Conservation (phyloP, 2,329 filamentous ascomycete species). For the Verruconis gallopava region DNA sequence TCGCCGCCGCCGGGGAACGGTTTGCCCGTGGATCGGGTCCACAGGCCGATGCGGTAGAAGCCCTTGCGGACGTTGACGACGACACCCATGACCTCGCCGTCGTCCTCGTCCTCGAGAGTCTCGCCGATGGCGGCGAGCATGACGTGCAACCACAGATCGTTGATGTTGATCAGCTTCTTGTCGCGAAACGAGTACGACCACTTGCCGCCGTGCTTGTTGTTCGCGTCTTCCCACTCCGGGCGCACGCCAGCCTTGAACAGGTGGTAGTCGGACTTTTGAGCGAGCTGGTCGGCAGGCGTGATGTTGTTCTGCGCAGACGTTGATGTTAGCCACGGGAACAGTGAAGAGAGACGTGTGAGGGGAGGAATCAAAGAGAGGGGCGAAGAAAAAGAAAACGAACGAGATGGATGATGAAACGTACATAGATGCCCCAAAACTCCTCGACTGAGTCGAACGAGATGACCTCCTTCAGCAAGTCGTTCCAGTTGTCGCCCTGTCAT, state of each 20-base stretch:
- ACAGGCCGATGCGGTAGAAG: constrained; percentile 94
- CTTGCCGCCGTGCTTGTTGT: constrained; percentile 99
- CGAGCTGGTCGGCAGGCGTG: constrained; percentile 84
- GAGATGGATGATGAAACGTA: constrained; percentile 36
- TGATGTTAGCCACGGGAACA: no score
- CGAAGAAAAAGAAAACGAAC: constrained; percentile 10
- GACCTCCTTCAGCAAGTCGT: constrained; percentile 93
- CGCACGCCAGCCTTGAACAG: constrained; percentile 96
- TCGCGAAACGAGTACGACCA: constrained; percentile 99
- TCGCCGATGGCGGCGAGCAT: constrained; percentile 96
- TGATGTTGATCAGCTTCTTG: constrained; percentile 81
- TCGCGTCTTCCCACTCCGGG: constrained; percentile 94
- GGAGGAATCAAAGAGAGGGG: no score
- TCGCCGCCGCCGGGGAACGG: constrained; percentile 63
- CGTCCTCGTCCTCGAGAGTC: constrained; percentile 86
- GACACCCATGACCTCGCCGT: constrained; percentile 97
- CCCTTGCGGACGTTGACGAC: constrained; percentile 98
- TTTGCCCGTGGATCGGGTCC: constrained; percentile 91
- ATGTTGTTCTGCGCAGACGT: constrained; percentile 73
- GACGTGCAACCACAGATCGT: constrained; percentile 91
- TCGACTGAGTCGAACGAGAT: constrained; percentile 98
- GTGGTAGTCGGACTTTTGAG: constrained; percentile 97
- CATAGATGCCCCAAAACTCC: constrained; percentile 99
- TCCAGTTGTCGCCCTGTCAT: constrained; percentile 87
- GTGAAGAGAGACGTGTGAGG: constrained; percentile 7